Conservation (phyloP, 2,329 filamentous ascomycete genomes). For the Ambrosiella xylebori region DNA sequence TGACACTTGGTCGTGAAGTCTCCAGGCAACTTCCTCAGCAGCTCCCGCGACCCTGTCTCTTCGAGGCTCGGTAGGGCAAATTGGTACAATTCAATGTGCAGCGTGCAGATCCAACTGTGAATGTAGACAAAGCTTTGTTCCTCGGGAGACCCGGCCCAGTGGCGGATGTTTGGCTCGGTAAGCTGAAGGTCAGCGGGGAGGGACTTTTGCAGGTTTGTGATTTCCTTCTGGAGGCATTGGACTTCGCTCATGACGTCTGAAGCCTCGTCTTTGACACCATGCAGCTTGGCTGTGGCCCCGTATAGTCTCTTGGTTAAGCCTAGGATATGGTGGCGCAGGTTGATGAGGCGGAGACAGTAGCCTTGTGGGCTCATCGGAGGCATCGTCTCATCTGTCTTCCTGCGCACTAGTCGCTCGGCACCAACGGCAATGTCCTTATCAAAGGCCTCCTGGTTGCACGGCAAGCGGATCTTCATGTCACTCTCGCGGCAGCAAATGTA, state of each 20-base stretch:
- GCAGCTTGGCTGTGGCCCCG: slow-evolving; percentile 11
- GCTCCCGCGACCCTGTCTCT: slow-evolving; percentile 19
- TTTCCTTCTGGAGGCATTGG: slow-evolving; percentile 22
- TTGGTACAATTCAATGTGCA: slow-evolving; percentile 25
- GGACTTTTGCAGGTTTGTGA: slow-evolving; percentile 18
- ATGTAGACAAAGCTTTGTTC: slow-evolving; percentile 23
- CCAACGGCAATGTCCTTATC: slow-evolving; percentile 19
- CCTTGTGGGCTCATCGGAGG: slow-evolving; percentile 20
- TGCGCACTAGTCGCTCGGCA: slow-evolving; percentile 18
- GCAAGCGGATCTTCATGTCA: slow-evolving; percentile 23
- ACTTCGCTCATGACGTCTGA: slow-evolving; percentile 24
- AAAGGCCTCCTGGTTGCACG: slow-evolving; percentile 21
- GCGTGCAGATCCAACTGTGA: slow-evolving; percentile 21
- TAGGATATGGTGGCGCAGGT: slow-evolving; percentile 23
- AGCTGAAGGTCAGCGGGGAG: slow-evolving; percentile 21
- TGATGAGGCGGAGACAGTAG: slow-evolving; percentile 22
- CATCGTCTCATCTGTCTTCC: slow-evolving; percentile 10
- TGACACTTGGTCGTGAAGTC: slow-evolving; percentile 23
- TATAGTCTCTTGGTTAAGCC: slow-evolving; percentile 15
- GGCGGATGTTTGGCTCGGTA: slow-evolving; percentile 20
- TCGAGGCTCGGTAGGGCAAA: slow-evolving; percentile 23
- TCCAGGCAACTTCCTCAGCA: slow-evolving; percentile 21
- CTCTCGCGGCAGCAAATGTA: slow-evolving; percentile 23
- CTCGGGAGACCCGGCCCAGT: slow-evolving; percentile 19
- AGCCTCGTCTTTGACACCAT: slow-evolving; percentile 17